These are phyloP conservation scores for Gloeophyllum trabeum DNA, from an alignment of 768 basidiomycete species.

Conservation along the genomic window DNA sequence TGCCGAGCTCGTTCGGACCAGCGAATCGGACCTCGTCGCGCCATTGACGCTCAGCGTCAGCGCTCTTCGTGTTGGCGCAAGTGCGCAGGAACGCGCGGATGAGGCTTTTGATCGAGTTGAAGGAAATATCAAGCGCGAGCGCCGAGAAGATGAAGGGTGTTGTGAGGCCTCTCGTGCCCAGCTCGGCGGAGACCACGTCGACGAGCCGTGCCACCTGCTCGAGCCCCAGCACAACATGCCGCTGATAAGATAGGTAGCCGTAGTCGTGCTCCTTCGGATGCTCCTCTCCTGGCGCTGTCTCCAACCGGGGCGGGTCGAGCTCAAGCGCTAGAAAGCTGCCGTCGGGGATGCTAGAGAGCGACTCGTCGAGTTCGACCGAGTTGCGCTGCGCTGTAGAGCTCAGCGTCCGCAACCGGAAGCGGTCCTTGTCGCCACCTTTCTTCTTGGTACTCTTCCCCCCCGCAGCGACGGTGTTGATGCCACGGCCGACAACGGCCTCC, in stretches of 20 bases:
- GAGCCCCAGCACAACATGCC: slow-evolving; percentile 68
- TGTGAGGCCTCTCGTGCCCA: slow-evolving; percentile 60
- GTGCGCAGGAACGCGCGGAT: slow-evolving; percentile 74
- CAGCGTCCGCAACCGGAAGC: slow-evolving; percentile 24
- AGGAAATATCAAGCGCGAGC: slow-evolving; percentile 75
- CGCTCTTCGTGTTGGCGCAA: slow-evolving; percentile 24
- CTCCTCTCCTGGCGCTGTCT: slow-evolving; percentile 7
- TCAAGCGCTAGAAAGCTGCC: slow-evolving; percentile 22
- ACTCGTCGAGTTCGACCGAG: slow-evolving; percentile 11
- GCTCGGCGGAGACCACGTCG: slow-evolving; percentile 57
- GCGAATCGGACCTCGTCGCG: slow-evolving; percentile 78
- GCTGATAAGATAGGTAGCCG: slow-evolving; percentile 63
- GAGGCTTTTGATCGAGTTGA: slow-evolving; percentile 63
- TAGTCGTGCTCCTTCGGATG: slow-evolving; percentile 32
- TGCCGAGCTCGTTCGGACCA: slow-evolving; percentile 79
- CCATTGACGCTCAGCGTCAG: slow-evolving; percentile 45
- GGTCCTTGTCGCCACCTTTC: slow-evolving; percentile 27
- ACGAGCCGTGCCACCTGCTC: slow-evolving; percentile 64
- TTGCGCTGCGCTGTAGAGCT: slow-evolving; percentile 28
- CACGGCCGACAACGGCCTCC: slow-evolving; percentile 10
- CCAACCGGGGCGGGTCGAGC: slow-evolving; percentile 19
- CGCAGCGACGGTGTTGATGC: not conserved
- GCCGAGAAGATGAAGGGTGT: slow-evolving; percentile 90
- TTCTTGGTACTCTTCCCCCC: slow-evolving; percentile 33
- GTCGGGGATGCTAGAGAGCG: slow-evolving; percentile 13